Conservation (phyloP, 176 grass and related monocot species). For the Zoysia japonica region DNA sequence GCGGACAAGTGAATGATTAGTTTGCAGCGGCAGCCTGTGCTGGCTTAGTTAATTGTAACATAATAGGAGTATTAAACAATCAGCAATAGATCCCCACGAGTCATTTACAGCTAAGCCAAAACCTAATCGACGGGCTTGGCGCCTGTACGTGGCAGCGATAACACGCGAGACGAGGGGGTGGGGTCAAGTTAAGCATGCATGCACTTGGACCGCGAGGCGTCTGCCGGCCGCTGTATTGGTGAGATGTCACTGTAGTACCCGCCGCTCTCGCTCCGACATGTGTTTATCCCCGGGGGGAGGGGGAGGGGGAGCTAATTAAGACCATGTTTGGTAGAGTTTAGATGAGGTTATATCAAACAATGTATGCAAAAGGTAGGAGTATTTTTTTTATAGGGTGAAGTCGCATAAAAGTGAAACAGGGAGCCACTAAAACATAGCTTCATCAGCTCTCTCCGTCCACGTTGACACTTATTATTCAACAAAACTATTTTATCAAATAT, state of each 20-base stretch:
- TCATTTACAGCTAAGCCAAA: neutral
- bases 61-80: neutral
- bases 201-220: neutral
- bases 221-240: neutral
- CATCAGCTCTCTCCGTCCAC: no score
- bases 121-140: neutral
- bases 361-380: no score
- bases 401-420: no score
- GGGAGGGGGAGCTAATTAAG: no score
- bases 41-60: neutral
- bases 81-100: neutral
- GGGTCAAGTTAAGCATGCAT: constrained; percentile 20
- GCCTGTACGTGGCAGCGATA: constrained; percentile 24
- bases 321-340: no score
- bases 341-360: no score
- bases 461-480: no score
- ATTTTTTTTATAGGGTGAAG: no score
- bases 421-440: no score
- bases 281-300: neutral
- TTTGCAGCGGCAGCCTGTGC: neutral
- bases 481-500: no score
- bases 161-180: neutral
- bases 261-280: constrained; percentile 22
- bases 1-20: constrained; percentile 56
- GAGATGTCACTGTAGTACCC: constrained; percentile 32